Evolutionary conservation across 1,284 basidiomycete species (phyloP), one percentile per base, ranked within the genome.

Genomic region (Laetiporus sulphureus): DNA sequence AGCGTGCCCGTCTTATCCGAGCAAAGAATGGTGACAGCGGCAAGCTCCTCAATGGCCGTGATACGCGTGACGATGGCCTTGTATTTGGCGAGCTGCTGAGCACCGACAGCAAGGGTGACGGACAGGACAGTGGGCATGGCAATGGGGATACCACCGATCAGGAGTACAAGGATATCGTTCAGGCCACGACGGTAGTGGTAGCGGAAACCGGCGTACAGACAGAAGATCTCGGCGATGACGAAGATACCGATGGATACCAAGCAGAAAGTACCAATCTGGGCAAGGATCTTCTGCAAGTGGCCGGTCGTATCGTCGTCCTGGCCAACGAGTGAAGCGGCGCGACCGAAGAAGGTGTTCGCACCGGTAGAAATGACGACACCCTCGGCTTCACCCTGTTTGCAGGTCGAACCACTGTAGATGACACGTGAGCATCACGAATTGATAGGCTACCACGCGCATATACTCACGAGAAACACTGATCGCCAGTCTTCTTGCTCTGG

Each of bases 121-220:
- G 92, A 94, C 52, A 95, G 68, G 54, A 97, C 93, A 53, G 91
- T 95, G 56, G 93, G 93, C 92, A 97, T 95, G 63, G 92, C 93
- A 70, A 96, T 96, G 61, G 94, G 94, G 60, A 97, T 96, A 79
- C 93, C 93, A 77, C 93, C 91, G 70, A 97, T 96, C 77, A 97
- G 77, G 64, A 96, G 87, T 55, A 96, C 91, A 36, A 96, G 79
- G 69, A 96, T 93, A 75, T 93, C 89, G 76, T 97, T 83, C 55
- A 97, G 84, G 73, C 93, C 93, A 52, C 83, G 84, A 60, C 93
- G 91, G 75, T 98, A 98, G 38, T 60, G 66, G 76, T 89, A 95
- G 46, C 73, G 74, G 85, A 88, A 94, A 35, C 79, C 85, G 41
- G 89, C 85, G 64, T 94, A 94, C 46, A 94, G 75, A 53, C 88